Base-by-base conservation (phyloP, 768 basidiomycete species). In the Russula sp. region DNA sequence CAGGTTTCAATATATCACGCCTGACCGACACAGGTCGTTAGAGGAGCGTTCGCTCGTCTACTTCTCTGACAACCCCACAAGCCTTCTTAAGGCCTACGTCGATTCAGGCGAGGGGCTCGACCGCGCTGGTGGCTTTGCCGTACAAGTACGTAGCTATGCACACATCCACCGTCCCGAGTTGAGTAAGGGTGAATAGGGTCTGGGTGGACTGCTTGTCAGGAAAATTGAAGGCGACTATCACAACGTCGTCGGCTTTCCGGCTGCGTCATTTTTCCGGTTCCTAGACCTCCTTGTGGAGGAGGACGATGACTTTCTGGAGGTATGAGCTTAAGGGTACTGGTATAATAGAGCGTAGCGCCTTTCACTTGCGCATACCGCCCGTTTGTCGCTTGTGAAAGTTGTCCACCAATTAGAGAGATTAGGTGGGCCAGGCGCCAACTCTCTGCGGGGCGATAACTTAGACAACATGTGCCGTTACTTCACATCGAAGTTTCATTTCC, bases 211-310 rank as follows among this genome's bases (percentile, higher is more conserved):
- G 50, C 77, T 98, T 45, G 76, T 98, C 57, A 81, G 90, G 55
- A 90, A 91, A 70, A 82, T 97, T 27, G 90, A 96, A 55, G 94
- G 94, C 0, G 91, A 94, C 68, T 96, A 87, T 70, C 80, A 89
- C 68, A 98, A 97, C 68, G 87, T 91, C 2, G 93, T 94, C 14
- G 95, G 94, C 4, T 98, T 97, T 73, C 95, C 95, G 2, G 90
- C 85, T 0, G 82, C 92, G 6, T 88, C 89, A 8, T 94, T 94
- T 74, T 86, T 92, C 74, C 83, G 83, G 51, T 81, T 88, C 54
- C 69, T 94, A 47, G 86, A 89, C 56, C 67, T 81, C n/a, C 71
- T 90, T 11, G 76, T 84, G 11, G 88, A 90, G 32, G 89, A 93
- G 56, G 90, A 92, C 57, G 77, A 79, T 0, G 89, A 91, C 61